Evolutionary conservation across 2,329 filamentous ascomycete species (phyloP).

Genomic region (Cercospora janseana): DNA sequence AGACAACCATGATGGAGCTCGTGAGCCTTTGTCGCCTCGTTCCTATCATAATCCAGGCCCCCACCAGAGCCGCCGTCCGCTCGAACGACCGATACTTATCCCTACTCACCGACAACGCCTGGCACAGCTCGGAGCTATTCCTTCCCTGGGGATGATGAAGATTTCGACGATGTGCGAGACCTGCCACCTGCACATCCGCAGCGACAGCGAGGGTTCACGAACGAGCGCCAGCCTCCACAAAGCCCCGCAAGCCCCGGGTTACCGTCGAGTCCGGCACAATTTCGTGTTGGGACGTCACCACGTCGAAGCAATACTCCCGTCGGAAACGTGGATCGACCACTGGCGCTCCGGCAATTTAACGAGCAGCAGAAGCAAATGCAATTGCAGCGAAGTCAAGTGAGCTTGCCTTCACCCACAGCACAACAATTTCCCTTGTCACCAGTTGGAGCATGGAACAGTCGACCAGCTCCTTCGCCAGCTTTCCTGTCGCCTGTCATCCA

Average conservation of each 20-base stretch:
- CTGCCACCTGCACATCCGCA: constrained; percentile 32
- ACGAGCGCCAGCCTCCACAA: neutral
- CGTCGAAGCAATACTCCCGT: neutral
- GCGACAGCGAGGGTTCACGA: constrained; percentile 4
- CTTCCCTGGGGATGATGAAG: constrained; percentile 25
- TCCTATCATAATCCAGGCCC: constrained; percentile 54
- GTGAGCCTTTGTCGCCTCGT: constrained; percentile 56
- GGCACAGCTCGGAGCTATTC: constrained; percentile 31
- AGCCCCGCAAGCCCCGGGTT: constrained; percentile 2
- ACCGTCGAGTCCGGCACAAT: constrained; percentile 4
- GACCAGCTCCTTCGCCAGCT: neutral
- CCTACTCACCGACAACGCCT: constrained; percentile 34
- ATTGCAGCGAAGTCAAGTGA: neutral
- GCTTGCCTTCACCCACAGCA: neutral
- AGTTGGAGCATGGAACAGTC: neutral
- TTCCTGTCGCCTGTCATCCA: neutral
- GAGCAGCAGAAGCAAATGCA: constrained; percentile 1
- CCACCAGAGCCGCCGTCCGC: constrained; percentile 53
- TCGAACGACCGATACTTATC: constrained; percentile 31
- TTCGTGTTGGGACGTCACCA: neutral
- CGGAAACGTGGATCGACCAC: neutral
- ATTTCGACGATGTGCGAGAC: constrained; percentile 28
- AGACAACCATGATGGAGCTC: constrained; percentile 45
- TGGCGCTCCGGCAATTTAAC: neutral
- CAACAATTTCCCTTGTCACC: neutral